phyloP scores from a whole-genome alignment of 768 basidiomycete species.

The Pleurotus eryngii region DNA sequence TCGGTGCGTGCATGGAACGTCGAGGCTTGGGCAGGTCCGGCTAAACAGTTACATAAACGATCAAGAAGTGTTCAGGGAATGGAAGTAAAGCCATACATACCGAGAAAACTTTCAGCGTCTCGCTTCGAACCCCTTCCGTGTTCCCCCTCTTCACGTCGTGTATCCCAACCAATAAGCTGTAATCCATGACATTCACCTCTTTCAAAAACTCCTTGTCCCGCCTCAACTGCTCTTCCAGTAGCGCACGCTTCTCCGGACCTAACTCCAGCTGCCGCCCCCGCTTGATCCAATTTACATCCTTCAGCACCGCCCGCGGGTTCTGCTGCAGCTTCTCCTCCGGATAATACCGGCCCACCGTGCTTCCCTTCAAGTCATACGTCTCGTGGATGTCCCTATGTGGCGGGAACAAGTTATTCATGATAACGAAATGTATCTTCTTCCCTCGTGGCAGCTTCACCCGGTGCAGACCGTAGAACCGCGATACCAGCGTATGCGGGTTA shows the following conservation, averaged over 20 bases:
- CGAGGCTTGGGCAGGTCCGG: conserved; percentile 64
- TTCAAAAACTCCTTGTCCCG: conserved; percentile 86
- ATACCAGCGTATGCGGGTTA: conserved; percentile 92
- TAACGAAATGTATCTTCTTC: conserved; percentile 96
- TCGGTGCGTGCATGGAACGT: conserved; percentile 54
- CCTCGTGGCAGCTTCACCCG: conserved; percentile 95
- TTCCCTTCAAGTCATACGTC: conserved; percentile 96
- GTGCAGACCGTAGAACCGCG: conserved; percentile 95
- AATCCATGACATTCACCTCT: conserved; percentile 89
- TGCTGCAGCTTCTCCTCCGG: conserved; percentile 76
- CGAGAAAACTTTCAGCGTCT: conserved; percentile 89
- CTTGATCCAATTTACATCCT: conserved; percentile 97
- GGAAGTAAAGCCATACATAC: conserved; percentile 40
- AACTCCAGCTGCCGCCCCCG: conserved; percentile 73
- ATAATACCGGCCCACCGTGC: conserved; percentile 84
- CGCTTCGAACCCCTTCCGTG: conserved; percentile 85
- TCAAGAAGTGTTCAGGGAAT: not conserved
- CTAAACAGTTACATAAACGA: conserved; percentile 29
- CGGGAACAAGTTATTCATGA: conserved; percentile 99
- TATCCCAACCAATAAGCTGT: conserved; percentile 90
- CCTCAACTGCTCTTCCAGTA: conserved; percentile 87
- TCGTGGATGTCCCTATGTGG: conserved; percentile 97
- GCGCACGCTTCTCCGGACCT: conserved; percentile 93
- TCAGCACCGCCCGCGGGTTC: conserved; percentile 87
- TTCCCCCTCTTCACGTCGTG: conserved; percentile 92